Conservation (phyloP, 1,284 basidiomycete genomes). For the Marasmius oreades region DNA sequence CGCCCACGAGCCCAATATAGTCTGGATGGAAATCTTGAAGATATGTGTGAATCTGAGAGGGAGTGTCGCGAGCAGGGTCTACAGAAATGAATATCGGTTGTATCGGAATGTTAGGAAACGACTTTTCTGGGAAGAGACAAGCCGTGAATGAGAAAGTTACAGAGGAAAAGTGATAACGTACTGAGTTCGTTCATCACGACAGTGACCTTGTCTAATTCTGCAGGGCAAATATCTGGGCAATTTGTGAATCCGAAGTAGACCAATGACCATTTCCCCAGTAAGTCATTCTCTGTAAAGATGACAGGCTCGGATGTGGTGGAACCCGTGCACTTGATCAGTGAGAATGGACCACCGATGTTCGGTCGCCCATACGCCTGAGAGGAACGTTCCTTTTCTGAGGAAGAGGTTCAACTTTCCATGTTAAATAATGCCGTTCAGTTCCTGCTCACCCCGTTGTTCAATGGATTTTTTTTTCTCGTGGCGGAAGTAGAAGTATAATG, state of each 20-base stretch:
- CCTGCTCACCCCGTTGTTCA: conserved; percentile 62
- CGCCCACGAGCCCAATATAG: conserved; percentile 85
- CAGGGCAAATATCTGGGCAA: conserved; percentile 98
- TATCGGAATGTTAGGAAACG: conserved; percentile 27
- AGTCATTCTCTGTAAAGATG: conserved; percentile 77
- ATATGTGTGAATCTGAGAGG: conserved; percentile 57
- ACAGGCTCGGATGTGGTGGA: conserved; percentile 42
- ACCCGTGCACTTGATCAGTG: conserved; percentile 42
- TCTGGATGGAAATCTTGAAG: conserved; percentile 88
- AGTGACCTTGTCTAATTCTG: conserved; percentile 96
- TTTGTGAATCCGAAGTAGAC: conserved; percentile 98
- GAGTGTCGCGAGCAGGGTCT: conserved; percentile 90
- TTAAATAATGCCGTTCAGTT: neutral
- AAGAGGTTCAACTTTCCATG: neutral
- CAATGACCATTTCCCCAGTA: conserved; percentile 84
- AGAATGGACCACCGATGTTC: conserved; percentile 89
- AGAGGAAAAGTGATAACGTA: conserved; percentile 31
- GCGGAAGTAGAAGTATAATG: conserved; percentile 87
- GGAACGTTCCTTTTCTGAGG: conserved; percentile 53
- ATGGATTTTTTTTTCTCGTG: conserved; percentile 81
- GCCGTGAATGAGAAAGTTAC: neutral
- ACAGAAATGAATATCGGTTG: conserved; percentile 94
- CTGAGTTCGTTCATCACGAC: conserved; percentile 76
- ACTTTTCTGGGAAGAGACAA: conserved; percentile 51
- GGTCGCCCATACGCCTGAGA: conserved; percentile 63